Conservation (phyloP, 306 rosid genomes). For the Myrica gale region DNA sequence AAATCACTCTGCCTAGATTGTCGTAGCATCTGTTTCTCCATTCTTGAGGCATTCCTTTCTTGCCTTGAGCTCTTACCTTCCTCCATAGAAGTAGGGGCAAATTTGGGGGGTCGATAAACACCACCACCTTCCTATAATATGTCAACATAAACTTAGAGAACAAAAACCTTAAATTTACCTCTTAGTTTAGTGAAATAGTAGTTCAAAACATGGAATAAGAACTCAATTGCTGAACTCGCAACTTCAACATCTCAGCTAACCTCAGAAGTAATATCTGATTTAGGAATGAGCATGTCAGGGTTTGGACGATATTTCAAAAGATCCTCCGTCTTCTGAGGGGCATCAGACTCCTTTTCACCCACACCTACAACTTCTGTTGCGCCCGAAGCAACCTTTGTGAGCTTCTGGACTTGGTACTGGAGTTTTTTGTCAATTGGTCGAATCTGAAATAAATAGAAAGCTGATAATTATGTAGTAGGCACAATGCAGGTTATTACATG, state of each 20-base stretch:
- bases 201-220: not conserved
- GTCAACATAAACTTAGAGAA: conserved; percentile 21
- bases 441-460: conserved; percentile 46
- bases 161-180: not conserved
- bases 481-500: not conserved
- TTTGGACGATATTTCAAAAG: conserved; percentile 75
- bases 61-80: conserved; percentile 54
- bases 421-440: conserved; percentile 85
- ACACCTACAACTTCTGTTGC: conserved; percentile 36
- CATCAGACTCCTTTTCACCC: conserved; percentile 42
- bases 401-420: conserved; percentile 87
- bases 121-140: conserved; percentile 49
- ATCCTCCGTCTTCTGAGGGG: conserved; percentile 46
- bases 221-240: not conserved
- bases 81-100: conserved; percentile 74
- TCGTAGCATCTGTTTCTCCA: conserved; percentile 70
- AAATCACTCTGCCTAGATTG: too few relatives aligned
- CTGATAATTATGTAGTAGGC: conserved; percentile 19
- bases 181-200: not conserved
- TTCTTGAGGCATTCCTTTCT: conserved; percentile 69
- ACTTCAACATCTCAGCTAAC: conserved; percentile 31
- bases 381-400: conserved; percentile 49
- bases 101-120: conserved; percentile 53
- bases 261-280: conserved; percentile 37
- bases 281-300: conserved; percentile 70